phyloP scores from a whole-genome alignment of 371 early-diverging fungal species.

The Mortierella sp. region DNA sequence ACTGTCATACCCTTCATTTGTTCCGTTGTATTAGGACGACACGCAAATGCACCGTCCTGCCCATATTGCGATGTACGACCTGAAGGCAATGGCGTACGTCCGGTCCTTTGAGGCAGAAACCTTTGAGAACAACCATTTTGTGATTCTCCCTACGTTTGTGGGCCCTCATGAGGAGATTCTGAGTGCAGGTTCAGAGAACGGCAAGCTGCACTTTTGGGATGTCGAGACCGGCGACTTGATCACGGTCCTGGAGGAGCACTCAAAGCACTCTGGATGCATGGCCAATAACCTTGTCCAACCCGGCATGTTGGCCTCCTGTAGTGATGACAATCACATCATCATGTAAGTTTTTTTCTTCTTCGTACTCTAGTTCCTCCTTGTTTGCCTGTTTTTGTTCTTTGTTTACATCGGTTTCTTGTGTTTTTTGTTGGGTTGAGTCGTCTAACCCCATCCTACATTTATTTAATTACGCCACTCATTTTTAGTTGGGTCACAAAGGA shows the following conservation, averaged over 20 bases:
- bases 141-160: constrained; percentile 23
- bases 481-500: constrained; percentile 36
- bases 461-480: neutral
- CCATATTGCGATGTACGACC: constrained; percentile 26
- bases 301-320: constrained; percentile 43
- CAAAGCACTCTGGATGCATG: constrained; percentile 30
- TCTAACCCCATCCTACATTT: neutral
- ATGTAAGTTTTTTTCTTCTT: constrained; percentile 22
- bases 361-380: neutral
- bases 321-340: constrained; percentile 41
- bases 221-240: constrained; percentile 37
- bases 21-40: constrained; percentile 1
- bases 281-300: constrained; percentile 9
- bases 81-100: constrained; percentile 19
- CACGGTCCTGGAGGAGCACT: constrained; percentile 30
- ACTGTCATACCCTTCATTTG: neutral
- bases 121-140: neutral
- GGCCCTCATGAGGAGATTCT: constrained; percentile 32
- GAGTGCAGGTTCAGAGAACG: constrained; percentile 34
- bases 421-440: neutral
- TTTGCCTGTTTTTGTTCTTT: neutral
- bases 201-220: constrained; percentile 35
- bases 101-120: constrained; percentile 33
- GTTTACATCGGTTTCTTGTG: neutral
- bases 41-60: constrained; percentile 15